Conservation (phyloP, 495 filamentous ascomycete species). For the Barbatosphaeria neglecta region DNA sequence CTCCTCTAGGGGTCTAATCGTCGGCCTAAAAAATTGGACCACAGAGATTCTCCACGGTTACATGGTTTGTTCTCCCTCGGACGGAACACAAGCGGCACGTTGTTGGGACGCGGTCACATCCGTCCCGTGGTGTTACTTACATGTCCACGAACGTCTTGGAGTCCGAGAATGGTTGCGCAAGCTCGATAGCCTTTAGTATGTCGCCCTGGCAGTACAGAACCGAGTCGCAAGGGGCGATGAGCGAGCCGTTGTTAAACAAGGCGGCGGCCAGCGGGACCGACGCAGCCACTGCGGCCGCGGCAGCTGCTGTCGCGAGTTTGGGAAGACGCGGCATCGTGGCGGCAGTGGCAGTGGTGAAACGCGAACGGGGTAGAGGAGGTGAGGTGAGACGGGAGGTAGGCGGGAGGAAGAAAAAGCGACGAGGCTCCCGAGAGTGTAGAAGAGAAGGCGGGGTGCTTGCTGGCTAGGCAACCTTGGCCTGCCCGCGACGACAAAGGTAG, state of each 20-base stretch:
- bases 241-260: constrained; percentile 34
- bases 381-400: too few species aligned
- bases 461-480: too few species aligned
- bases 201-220: constrained; percentile 39
- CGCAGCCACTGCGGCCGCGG: constrained; percentile 4
- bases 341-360: neutral
- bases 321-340: constrained; percentile 7
- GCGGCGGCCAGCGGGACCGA: constrained; percentile 9
- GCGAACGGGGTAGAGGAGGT: neutral
- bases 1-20: constrained; percentile 29
- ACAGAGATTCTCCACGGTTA: neutral
- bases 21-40: too few species aligned
- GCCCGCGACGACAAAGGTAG: too few species aligned
- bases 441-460: neutral
- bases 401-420: neutral
- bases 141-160: constrained; percentile 43
- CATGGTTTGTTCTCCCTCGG: neutral
- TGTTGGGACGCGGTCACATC: neutral
- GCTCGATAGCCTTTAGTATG: constrained; percentile 33
- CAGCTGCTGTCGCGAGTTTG: constrained; percentile 10
- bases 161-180: constrained; percentile 35
- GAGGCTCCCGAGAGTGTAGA: neutral
- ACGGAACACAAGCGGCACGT: neutral
- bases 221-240: constrained; percentile 36
- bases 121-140: constrained; percentile 15